Evolutionary conservation across 139 green algal species (phyloP).

Genomic region (Desmodesmus armatus): DNA sequence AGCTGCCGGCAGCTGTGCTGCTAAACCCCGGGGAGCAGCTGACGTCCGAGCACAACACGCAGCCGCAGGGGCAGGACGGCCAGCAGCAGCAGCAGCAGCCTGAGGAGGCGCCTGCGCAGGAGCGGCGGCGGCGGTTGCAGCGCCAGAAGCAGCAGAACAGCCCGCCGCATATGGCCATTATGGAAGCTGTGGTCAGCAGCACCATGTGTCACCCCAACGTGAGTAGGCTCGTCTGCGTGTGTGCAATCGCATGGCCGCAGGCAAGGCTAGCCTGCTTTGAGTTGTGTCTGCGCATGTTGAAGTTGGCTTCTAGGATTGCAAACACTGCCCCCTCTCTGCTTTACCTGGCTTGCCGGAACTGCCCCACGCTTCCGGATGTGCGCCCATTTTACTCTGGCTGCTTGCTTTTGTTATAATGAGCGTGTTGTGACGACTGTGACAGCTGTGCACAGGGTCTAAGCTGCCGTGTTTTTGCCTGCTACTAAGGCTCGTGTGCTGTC

Average conservation of each 20-base stretch:
- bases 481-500: no score
- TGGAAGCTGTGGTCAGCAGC: slow-evolving; percentile 52
- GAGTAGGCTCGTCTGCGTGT: not conserved
- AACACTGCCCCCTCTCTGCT: not conserved
- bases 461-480: no score
- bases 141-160: slow-evolving; percentile 30
- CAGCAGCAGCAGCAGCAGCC: not conserved
- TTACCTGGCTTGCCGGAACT: not conserved
- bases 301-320: no score
- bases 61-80: not conserved
- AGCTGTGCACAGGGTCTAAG: no score
- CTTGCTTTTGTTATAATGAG: no score
- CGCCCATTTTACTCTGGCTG: no score
- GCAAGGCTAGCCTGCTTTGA: no score
- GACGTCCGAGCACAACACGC: not conserved
- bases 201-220: slow-evolving; percentile 40
- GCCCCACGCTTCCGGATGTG: no score
- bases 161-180: slow-evolving; percentile 39
- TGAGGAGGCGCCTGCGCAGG: not conserved
- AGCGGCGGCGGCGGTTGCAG: not conserved
- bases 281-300: no score
- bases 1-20: slow-evolving; percentile 19
- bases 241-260: not conserved
- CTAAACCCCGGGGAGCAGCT: not conserved
- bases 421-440: no score